These are phyloP conservation scores for Trichophyton equinum DNA, from an alignment of 2,329 filamentous ascomycete genomes.

Conservation along the genomic window DNA sequence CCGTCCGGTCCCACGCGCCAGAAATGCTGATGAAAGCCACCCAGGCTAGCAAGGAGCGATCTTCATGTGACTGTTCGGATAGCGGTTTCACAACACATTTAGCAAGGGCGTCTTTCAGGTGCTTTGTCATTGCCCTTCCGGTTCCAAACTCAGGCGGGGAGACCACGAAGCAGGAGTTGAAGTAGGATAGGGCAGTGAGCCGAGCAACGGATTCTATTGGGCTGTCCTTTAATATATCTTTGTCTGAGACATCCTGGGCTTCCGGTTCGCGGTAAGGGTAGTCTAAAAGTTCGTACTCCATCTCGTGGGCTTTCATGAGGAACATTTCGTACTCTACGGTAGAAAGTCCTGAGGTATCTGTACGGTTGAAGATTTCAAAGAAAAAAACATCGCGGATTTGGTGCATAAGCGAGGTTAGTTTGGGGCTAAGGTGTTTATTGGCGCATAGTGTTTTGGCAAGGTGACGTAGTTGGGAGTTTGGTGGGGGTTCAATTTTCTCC, in stretches of 20 bases:
- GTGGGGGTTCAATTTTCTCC: slow-evolving; percentile 20
- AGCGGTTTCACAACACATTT: slow-evolving; percentile 13
- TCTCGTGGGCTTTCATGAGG: slow-evolving; percentile 23
- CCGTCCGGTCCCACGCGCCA: slow-evolving; percentile 19
- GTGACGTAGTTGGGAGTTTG: slow-evolving; percentile 17
- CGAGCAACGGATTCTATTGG: slow-evolving; percentile 23
- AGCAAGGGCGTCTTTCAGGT: slow-evolving; percentile 17
- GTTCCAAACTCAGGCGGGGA: slow-evolving; percentile 24
- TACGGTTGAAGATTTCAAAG: slow-evolving; percentile 20
- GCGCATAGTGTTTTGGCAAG: slow-evolving; percentile 20
- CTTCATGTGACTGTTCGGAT: slow-evolving; percentile 12
- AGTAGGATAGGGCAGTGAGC: slow-evolving; percentile 22
- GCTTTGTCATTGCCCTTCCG: slow-evolving; percentile 23
- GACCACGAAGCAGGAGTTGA: slow-evolving; percentile 24
- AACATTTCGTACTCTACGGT: slow-evolving; percentile 23
- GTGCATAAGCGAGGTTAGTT: slow-evolving; percentile 18
- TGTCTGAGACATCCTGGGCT: not conserved
- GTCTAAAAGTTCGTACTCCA: slow-evolving; percentile 28
- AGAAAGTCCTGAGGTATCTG: slow-evolving; percentile 15
- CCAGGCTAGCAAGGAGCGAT: slow-evolving; percentile 22
- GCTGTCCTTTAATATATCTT: slow-evolving; percentile 5
- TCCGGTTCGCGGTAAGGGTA: slow-evolving; percentile 21
- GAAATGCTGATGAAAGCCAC: slow-evolving; percentile 25
- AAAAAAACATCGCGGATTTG: slow-evolving; percentile 23
- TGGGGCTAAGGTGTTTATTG: slow-evolving; percentile 21